These are phyloP conservation scores for Oryza glumipatula DNA, from an alignment of 176 grass and related monocot species.

Conservation along the genomic window DNA sequence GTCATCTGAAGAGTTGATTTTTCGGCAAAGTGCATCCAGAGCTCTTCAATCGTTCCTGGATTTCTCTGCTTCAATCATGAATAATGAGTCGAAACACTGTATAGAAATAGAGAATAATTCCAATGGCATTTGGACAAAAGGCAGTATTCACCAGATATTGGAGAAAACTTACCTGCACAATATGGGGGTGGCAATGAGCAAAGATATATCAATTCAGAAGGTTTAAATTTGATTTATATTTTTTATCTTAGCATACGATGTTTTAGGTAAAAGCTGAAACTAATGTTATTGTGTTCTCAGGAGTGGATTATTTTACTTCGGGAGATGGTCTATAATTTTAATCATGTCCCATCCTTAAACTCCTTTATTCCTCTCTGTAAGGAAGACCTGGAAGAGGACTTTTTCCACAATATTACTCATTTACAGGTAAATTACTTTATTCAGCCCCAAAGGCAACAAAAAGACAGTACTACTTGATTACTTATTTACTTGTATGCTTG, in stretches of 20 bases:
- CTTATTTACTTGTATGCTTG: slow-evolving; percentile 37
- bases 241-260: slow-evolving; percentile 7
- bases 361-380: slow-evolving; percentile 80
- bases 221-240: slow-evolving; percentile 39
- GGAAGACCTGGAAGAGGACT: slow-evolving; percentile 86
- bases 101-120: slow-evolving; percentile 36
- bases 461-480: neutral
- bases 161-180: slow-evolving; percentile 80
- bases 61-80: slow-evolving; percentile 65
- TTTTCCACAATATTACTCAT: slow-evolving; percentile 94
- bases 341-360: slow-evolving; percentile 63
- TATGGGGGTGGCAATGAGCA: slow-evolving; percentile 81
- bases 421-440: slow-evolving; percentile 77
- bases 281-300: slow-evolving; percentile 50
- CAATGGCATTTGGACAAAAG: slow-evolving; percentile 55
- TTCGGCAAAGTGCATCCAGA: slow-evolving; percentile 89
- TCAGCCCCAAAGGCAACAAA: neutral
- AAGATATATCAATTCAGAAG: slow-evolving; percentile 84
- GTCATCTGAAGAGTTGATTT: slow-evolving; percentile 85
- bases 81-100: slow-evolving; percentile 44
- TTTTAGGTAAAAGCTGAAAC: slow-evolving; percentile 21
- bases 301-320: slow-evolving; percentile 92
- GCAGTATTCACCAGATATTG: slow-evolving; percentile 63
- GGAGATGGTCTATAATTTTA: slow-evolving; percentile 78
- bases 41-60: slow-evolving; percentile 77